phyloP scores from a whole-genome alignment of 768 basidiomycete genomes.

The Paxillus involutus region DNA sequence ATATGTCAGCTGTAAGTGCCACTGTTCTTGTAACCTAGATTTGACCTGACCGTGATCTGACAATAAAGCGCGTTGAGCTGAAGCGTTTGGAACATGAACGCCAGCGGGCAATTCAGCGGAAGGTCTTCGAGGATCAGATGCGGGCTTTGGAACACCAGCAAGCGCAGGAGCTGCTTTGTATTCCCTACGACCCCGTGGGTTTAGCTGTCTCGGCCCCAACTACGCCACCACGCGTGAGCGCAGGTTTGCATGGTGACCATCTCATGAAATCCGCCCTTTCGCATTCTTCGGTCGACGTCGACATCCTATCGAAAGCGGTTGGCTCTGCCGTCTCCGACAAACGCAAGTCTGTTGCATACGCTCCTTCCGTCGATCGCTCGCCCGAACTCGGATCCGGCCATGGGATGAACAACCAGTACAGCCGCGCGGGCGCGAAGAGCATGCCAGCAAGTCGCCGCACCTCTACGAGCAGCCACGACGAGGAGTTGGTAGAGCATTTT shows the following conservation, averaged over 20 bases:
- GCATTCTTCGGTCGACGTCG: slow-evolving; percentile 56
- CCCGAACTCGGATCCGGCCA: slow-evolving; percentile 57
- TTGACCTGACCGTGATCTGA: slow-evolving; percentile 7
- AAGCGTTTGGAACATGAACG: slow-evolving; percentile 87
- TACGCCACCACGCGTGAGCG: slow-evolving; percentile 79
- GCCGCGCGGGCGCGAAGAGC: slow-evolving; percentile 80
- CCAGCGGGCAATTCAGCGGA: slow-evolving; percentile 82
- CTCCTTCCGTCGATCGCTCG: slow-evolving; percentile 72
- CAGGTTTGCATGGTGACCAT: slow-evolving; percentile 61
- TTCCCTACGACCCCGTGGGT: slow-evolving; percentile 65
- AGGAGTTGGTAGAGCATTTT: slow-evolving; percentile 74
- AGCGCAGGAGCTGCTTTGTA: slow-evolving; percentile 75
- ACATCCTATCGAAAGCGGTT: slow-evolving; percentile 66
- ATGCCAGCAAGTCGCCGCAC: slow-evolving; percentile 92
- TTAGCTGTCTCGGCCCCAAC: slow-evolving; percentile 88
- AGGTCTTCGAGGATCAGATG: slow-evolving; percentile 97
- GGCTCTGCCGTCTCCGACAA: slow-evolving; percentile 70
- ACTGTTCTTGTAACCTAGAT: background rate
- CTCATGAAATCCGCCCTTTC: slow-evolving; percentile 43
- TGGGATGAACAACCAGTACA: slow-evolving; percentile 51
- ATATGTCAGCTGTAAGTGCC: slow-evolving; percentile 75
- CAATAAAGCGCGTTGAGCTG: slow-evolving; percentile 74
- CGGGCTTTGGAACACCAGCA: slow-evolving; percentile 89
- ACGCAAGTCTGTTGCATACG: slow-evolving; percentile 85
- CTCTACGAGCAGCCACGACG: slow-evolving; percentile 85